These are phyloP conservation scores for Boehmeria nivea DNA, from an alignment of 306 rosid genomes.

Conservation along the genomic window DNA sequence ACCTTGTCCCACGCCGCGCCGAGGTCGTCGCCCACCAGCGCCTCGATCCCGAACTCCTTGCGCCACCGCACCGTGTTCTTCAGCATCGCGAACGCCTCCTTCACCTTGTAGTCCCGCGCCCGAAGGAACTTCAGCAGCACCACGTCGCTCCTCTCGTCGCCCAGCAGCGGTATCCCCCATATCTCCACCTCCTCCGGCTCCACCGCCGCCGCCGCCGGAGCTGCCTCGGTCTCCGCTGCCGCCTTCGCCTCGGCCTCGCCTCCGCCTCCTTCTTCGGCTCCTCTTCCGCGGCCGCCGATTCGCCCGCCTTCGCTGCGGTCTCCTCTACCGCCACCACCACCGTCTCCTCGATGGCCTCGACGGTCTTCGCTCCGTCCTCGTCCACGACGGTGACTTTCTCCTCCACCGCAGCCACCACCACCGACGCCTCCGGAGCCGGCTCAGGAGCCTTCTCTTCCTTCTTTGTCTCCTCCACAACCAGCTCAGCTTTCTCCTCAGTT, in stretches of 20 bases:
- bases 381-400: conserved; percentile 30
- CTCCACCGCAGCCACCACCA: conserved; percentile 27
- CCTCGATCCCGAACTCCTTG: conserved; percentile 61
- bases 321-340: conserved; percentile 34
- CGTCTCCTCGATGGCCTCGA: conserved; percentile 63
- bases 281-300: conserved; percentile 9
- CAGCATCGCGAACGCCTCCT: conserved; percentile 76
- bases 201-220: conserved; percentile 4
- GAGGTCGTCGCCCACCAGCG: conserved; percentile 37
- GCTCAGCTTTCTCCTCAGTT: conserved; percentile 9
- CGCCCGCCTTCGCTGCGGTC: conserved; percentile 2
- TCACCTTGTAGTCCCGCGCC: conserved; percentile 83
- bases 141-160: conserved; percentile 72
- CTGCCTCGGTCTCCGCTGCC: conserved; percentile 22
- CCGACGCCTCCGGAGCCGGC: conserved; percentile 1
- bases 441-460: conserved; percentile 2
- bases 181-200: conserved; percentile 23
- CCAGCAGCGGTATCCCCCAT: conserved; percentile 71
- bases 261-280: conserved; percentile 16
- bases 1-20: conserved; percentile 44
- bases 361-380: conserved; percentile 64
- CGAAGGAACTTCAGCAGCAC: conserved; percentile 70
- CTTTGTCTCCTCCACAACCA: conserved; percentile 14
- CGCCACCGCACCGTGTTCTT: conserved; percentile 78
- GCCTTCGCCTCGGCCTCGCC: conserved; percentile 29